These are phyloP conservation scores for Dispira simplex DNA, from an alignment of 192 early-diverging fungal genomes.

Conservation along the genomic window DNA sequence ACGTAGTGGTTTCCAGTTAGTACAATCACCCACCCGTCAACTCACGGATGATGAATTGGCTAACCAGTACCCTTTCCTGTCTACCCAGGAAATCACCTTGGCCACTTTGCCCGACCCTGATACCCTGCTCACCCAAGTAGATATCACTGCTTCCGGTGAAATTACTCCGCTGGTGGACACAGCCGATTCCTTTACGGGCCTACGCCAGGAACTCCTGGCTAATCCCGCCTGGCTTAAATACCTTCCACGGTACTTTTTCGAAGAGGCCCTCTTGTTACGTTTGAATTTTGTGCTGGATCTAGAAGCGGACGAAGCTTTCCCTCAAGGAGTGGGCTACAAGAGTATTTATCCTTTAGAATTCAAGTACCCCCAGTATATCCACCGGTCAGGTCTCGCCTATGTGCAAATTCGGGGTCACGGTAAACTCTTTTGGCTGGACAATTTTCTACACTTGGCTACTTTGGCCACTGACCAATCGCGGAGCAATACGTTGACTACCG, in stretches of 20 bases:
- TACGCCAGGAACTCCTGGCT: background rate
- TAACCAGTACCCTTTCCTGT: slow-evolving; percentile 84
- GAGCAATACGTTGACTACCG: background rate
- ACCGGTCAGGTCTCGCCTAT: slow-evolving; percentile 80
- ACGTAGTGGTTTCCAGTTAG: slow-evolving; percentile 72
- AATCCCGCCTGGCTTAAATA: background rate
- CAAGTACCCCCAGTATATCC: slow-evolving; percentile 78
- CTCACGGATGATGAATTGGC: slow-evolving; percentile 34
- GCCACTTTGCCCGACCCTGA: background rate
- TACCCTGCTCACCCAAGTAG: background rate
- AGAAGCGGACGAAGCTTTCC: slow-evolving; percentile 72
- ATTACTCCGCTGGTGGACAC: slow-evolving; percentile 23
- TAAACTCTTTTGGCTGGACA: slow-evolving; percentile 80
- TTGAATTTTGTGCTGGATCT: slow-evolving; percentile 85
- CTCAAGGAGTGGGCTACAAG: slow-evolving; percentile 33
- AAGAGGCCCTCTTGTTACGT: slow-evolving; percentile 61
- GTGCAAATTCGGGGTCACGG: slow-evolving; percentile 68
- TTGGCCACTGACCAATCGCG: slow-evolving; percentile 28
- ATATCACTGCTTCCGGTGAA: slow-evolving; percentile 14
- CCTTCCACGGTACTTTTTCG: slow-evolving; percentile 48
- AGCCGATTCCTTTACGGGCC: background rate
- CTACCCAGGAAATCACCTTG: slow-evolving; percentile 37
- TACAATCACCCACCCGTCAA: slow-evolving; percentile 76
- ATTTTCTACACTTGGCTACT: slow-evolving; percentile 48
- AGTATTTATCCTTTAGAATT: slow-evolving; percentile 47